Base-by-base conservation (phyloP, 2,329 filamentous ascomycete genomes). In the Xylaria sp. region DNA sequence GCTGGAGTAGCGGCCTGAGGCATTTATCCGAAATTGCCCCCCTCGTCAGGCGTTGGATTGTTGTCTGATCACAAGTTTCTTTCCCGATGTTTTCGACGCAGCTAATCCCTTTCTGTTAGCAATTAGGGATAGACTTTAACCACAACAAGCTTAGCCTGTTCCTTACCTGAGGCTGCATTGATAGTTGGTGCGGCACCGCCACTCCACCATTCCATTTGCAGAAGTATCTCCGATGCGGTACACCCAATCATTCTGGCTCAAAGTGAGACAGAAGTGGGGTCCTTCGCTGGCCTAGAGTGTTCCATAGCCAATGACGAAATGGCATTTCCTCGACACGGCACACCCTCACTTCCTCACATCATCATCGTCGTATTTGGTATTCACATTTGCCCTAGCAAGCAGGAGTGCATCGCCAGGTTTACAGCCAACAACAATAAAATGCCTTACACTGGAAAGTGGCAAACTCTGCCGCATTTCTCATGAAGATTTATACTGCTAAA, bases 1-100 rank as follows among this genome's bases (percentile, higher is more conserved):
- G 62, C 49, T 55, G 10, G 28, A 41, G 49, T 46, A 2, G 36
- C 23, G 64, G 68, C 68, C 70, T 71, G 60, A 72, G 70, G 70
- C 66, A 70, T 51, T 51, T n/a, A 3, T 6, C 39, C 66, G 39
- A 64, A 51, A 48, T 46, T 31, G 13, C 64, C 57, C 60, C 60
- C 49, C 51, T 49, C 54, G 39, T 48, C 48, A 41, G 56, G 57
- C 28, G 46, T 48, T 43, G 52, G 57, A 18, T 41, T 61, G 48
- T 48, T 69, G 49, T 69, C 61, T 31, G 64, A 67, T 70, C 64
- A 67, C 64, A 67, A 39, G 64, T 56, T 46, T 9, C 9, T 51
- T 66, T 58, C 49, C 41, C 18, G 2, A 18, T 36, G 25, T 57
- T 49, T 7, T 49, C 8, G 1, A n/a, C 8, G n/a, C 49, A 31